Conservation (phyloP, 345 rosid genomes). For the Lenwebbia sp. region DNA sequence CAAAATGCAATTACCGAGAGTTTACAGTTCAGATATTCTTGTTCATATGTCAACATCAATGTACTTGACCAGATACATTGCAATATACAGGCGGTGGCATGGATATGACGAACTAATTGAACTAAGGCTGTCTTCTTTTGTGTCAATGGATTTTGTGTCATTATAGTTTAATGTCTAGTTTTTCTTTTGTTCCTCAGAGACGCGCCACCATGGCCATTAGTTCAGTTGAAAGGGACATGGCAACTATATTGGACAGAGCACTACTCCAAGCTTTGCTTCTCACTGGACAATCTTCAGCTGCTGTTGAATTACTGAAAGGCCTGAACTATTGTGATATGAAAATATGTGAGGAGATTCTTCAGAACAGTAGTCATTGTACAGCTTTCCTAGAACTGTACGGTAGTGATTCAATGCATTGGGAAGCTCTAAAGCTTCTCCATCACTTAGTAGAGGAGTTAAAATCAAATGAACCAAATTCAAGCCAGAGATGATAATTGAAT, state of each 20-base stretch:
- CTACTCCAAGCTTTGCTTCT: constrained; percentile 89
- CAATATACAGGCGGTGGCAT: not conserved
- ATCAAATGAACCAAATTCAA: constrained; percentile 51
- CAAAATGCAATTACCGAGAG: not conserved
- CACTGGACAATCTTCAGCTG: constrained; percentile 79
- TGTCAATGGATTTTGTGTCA: not conserved
- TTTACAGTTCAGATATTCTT: not conserved
- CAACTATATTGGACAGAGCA: constrained; percentile 77
- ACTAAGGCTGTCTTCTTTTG: not conserved
- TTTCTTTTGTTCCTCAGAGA: constrained; percentile 23
- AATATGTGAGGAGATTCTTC: constrained; percentile 79
- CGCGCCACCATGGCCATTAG: constrained; percentile 48
- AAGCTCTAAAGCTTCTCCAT: constrained; percentile 77
- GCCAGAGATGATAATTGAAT: constrained; percentile 71
- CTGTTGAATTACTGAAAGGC: constrained; percentile 65
- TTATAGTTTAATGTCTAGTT: not conserved
- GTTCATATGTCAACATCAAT: not conserved
- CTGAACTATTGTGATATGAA: constrained; percentile 72
- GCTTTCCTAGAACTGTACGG: constrained; percentile 69
- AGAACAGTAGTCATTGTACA: constrained; percentile 42
- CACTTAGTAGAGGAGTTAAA: constrained; percentile 53
- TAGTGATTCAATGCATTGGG: constrained; percentile 75
- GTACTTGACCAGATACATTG: not conserved
- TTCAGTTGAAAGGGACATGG: constrained; percentile 88
- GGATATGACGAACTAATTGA: not conserved